Base-by-base conservation (phyloP, 768 basidiomycete genomes). In the Coprinopsis sp. region DNA sequence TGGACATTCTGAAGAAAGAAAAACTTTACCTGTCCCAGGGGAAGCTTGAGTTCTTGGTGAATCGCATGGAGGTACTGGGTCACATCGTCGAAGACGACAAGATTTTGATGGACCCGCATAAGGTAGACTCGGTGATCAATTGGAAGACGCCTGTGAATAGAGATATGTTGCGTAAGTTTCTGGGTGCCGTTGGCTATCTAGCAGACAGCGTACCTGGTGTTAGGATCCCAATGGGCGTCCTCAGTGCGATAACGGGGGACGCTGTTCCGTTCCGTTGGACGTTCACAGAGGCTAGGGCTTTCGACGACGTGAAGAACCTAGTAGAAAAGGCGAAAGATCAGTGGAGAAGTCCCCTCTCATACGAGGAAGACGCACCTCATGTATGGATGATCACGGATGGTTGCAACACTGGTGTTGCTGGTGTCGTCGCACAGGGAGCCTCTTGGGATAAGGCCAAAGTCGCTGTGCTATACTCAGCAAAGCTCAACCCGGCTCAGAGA, bases 91-190 rank as follows among this genome's bases (percentile, higher is more conserved):
- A 66, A 16, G 54, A 62, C 2, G 4, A 58, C 0, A 64, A 69
- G 0, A 69, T 74, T 11, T 33, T 29, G 0, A 69, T 71, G 65
- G 66, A 73, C 28, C 68, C 66, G 0, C 46, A 62, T 6, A 74
- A 73, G 61, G 51, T 47, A 7, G 51, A 73, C 29, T 24, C 48
- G 0, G 54, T 70, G 0, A 2, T 55, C 2, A 60, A 57, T 54
- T 29, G 51, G 51, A 47, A 51, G 14, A 34, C 23, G 3, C 46
- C 41, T 3, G 47, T 36, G 2, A 47, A 39, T 37, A 46, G 42
- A 8, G 55, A 59, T 4, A 44, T 64, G n/a, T 38, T 69, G n/a
- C 44, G 39, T 1, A 60, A 60, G 4, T 70, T 71, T 48, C 44
- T 68, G 0, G 68, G 70, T 1, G 54, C 64, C 3, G 70, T 66